These are phyloP conservation scores for Amorphotheca resinae DNA, from an alignment of 495 filamentous ascomycete genomes.

Conservation along the genomic window DNA sequence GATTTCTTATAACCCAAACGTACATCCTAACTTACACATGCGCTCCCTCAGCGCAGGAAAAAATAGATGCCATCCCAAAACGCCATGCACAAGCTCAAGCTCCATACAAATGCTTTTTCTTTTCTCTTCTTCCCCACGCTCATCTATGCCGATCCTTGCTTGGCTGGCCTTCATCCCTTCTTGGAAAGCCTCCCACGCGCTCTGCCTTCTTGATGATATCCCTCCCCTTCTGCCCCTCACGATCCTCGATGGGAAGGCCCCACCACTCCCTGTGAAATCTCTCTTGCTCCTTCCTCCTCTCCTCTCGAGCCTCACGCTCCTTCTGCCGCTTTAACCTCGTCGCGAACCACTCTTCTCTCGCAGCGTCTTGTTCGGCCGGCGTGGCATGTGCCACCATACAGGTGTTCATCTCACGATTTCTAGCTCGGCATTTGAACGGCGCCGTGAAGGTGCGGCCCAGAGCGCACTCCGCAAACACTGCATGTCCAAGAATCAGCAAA, in stretches of 20 bases:
- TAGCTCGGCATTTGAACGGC: constrained; percentile 67
- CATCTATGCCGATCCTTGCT: constrained; percentile 22
- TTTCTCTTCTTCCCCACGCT: neutral
- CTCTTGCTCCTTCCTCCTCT: constrained; percentile 40
- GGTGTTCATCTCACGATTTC: constrained; percentile 76
- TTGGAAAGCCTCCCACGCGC: constrained; percentile 21
- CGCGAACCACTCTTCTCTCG: constrained; percentile 89
- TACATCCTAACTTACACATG: constrained; percentile 6
- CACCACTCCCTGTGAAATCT: constrained; percentile 48
- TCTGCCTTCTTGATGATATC: constrained; percentile 19
- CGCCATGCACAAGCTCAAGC: constrained; percentile 11
- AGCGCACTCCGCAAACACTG: constrained; percentile 67
- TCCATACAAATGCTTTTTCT: constrained; percentile 6
- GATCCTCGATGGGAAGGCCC: constrained; percentile 38
- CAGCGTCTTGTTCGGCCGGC: constrained; percentile 71
- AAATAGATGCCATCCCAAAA: neutral
- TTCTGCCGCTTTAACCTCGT: constrained; percentile 50
- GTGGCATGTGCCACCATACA: constrained; percentile 86
- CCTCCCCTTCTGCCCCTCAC: constrained; percentile 25
- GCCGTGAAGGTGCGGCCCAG: constrained; percentile 71
- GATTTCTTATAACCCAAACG: neutral
- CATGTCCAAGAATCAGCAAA: neutral
- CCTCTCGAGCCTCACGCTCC: constrained; percentile 48
- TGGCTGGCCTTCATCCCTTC: constrained; percentile 17
- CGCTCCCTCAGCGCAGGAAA: neutral